These are phyloP conservation scores for Rhododendron vialii DNA, from an alignment of 148 eudicot genomes.

Conservation along the genomic window DNA sequence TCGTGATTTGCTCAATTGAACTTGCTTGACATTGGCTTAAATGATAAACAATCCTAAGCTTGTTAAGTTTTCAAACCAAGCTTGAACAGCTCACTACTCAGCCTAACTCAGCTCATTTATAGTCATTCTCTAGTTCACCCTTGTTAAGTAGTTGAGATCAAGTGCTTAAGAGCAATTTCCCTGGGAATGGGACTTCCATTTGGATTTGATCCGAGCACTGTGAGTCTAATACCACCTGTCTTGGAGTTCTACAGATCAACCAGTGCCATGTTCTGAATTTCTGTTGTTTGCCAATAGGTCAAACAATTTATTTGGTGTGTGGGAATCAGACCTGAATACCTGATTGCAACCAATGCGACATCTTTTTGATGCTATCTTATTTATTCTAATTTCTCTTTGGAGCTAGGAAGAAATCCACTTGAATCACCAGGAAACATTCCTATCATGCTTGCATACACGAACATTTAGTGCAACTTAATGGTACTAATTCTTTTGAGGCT, in stretches of 20 bases:
- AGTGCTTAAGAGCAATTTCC: neutral
- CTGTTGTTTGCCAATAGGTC: neutral
- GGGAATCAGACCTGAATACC: neutral
- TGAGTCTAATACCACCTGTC: neutral
- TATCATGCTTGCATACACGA: neutral
- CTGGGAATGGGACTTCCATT: neutral
- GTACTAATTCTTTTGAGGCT: neutral
- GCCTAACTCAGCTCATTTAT: neutral
- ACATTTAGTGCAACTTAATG: neutral
- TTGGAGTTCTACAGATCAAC: too few relatives aligned
- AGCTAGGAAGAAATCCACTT: neutral
- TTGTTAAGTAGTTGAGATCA: neutral
- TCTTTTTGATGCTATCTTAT: neutral
- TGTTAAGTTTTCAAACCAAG: neutral
- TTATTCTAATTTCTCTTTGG: neutral
- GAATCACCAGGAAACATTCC: neutral
- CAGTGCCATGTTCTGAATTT: too few relatives aligned
- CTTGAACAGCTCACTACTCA: neutral
- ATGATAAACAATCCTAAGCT: neutral
- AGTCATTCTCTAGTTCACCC: neutral
- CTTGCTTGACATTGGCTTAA: neutral
- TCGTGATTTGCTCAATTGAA: neutral
- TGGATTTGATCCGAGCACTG: neutral
- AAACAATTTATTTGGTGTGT: neutral
- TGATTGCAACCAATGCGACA: neutral